These are phyloP conservation scores for Circinella umbellata DNA, from an alignment of 371 early-diverging fungal genomes.

Conservation along the genomic window DNA sequence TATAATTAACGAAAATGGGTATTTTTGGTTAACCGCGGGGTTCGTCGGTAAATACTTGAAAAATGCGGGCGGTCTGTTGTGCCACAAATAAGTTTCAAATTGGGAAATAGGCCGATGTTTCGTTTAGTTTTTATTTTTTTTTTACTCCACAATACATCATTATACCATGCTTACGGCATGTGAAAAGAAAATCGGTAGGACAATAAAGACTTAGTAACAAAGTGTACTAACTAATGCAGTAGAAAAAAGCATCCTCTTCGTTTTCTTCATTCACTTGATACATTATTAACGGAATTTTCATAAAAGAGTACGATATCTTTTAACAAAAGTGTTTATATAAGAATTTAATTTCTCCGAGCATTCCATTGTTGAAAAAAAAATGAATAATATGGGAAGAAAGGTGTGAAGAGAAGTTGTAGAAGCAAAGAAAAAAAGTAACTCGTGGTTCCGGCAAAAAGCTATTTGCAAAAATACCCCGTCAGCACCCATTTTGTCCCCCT, in stretches of 20 bases:
- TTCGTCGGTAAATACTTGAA: conserved; percentile 10
- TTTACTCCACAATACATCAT: conserved; percentile 6
- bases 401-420: background rate
- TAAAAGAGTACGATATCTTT: no score
- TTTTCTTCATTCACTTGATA: no score
- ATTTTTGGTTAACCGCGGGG: conserved; percentile 7
- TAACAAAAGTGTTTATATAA: no score
- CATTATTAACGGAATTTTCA: no score
- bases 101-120: conserved; percentile 12
- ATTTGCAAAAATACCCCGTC: conserved; percentile 5
- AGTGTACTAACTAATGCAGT: no score
- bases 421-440: background rate
- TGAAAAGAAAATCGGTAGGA: background rate
- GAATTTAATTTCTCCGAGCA: conserved; percentile 3
- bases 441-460: conserved; percentile 3
- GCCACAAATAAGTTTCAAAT: conserved; percentile 10
- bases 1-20: background rate
- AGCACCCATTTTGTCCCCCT: background rate
- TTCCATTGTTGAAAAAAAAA: background rate
- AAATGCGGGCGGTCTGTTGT: conserved; percentile 6
- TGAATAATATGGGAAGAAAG: background rate
- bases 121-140: background rate
- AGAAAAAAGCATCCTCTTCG: no score
- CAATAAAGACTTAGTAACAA: no score
- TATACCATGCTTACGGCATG: background rate